Evolutionary conservation across 208 protist species (phyloP).

Genomic region (Leishmania turanica): DNA sequence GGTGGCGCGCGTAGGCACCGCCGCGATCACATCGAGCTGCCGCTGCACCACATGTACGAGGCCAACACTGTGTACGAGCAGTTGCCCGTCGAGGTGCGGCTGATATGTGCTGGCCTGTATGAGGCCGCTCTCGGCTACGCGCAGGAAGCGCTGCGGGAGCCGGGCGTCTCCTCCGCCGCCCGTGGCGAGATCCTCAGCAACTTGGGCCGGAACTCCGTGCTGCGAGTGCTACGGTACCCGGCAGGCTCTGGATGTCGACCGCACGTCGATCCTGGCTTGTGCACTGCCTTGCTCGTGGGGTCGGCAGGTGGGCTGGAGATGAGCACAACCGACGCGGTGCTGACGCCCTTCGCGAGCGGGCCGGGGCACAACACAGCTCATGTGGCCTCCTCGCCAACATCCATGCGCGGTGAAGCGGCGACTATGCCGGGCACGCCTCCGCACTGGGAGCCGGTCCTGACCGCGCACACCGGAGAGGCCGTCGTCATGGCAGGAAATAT

Average conservation of each 20-base stretch:
- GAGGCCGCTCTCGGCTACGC: constrained; percentile 38
- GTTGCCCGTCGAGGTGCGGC: constrained; percentile 42
- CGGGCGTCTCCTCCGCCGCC: constrained; percentile 10
- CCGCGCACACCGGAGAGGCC: constrained; percentile 18
- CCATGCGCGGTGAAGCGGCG: neutral
- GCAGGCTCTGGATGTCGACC: constrained; percentile 59
- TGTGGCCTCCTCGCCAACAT: neutral
- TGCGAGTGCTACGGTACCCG: constrained; percentile 69
- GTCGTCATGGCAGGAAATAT: constrained; percentile 50
- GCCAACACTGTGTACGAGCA: constrained; percentile 3
- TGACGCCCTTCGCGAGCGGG: constrained; percentile 1
- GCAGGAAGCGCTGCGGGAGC: constrained; percentile 22
- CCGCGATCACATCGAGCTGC: constrained; percentile 37
- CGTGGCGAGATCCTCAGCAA: constrained; percentile 32
- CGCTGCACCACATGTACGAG: constrained; percentile 24
- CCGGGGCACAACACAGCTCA: constrained; percentile 8
- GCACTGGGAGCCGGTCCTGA: constrained; percentile 26
- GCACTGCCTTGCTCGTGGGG: constrained; percentile 61
- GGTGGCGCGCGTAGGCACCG: constrained; percentile 8
- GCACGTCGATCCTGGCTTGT: constrained; percentile 79
- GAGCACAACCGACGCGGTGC: constrained; percentile 15
- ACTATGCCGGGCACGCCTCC: constrained; percentile 19
- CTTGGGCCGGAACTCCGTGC: constrained; percentile 51
- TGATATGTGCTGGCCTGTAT: constrained; percentile 39
- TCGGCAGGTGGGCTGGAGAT: constrained; percentile 66